Percentiles rank a stretch among this genome's conserved stretches.
phyloP scores from a whole-genome alignment of 2,329 filamentous ascomycete genomes.

The Neonectria hederae region DNA sequence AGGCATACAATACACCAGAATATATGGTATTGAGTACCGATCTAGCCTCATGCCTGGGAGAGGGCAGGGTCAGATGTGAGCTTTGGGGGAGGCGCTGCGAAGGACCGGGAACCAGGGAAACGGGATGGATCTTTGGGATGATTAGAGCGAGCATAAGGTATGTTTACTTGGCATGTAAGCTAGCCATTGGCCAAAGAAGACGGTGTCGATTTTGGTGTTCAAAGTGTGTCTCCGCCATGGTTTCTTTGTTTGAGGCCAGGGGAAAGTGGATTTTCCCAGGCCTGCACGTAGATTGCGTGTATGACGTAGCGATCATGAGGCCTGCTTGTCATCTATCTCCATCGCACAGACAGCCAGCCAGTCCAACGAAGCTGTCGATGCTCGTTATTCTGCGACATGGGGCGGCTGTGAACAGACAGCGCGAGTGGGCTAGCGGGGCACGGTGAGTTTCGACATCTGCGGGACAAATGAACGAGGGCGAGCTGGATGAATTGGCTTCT shows the following conservation, averaged over 20 bases:
- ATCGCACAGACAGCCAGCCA: background rate
- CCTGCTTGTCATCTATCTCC: too few species aligned
- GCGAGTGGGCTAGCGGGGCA: constrained; percentile 5
- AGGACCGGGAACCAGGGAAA: constrained; percentile 21
- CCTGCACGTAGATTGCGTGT: background rate
- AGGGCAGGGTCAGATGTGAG: constrained; percentile 8
- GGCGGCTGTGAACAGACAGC: background rate
- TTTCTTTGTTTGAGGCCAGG: background rate
- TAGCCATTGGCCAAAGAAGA: constrained; percentile 10
- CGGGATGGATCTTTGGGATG: constrained; percentile 29
- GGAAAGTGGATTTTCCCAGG: background rate
- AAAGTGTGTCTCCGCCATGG: background rate
- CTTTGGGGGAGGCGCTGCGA: constrained; percentile 31
- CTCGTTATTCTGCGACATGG: constrained; percentile 17
- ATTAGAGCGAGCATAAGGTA: constrained; percentile 37
- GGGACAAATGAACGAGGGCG: background rate
- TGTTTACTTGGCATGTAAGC: constrained; percentile 18
- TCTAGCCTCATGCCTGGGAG: constrained; percentile 11
- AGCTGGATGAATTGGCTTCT: background rate
- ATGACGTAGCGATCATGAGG: background rate
- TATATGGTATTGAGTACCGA: constrained; percentile 10
- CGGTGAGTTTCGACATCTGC: constrained; percentile 3
- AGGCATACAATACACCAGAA: background rate
- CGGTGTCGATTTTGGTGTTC: constrained; percentile 1
- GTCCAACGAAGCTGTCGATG: background rate